A percentile compares a stretch with the other conserved stretches of the same genome.
Evolutionary conservation across 257 asterid genomes (phyloP).

Genomic region (Solanum verrucosum): DNA sequence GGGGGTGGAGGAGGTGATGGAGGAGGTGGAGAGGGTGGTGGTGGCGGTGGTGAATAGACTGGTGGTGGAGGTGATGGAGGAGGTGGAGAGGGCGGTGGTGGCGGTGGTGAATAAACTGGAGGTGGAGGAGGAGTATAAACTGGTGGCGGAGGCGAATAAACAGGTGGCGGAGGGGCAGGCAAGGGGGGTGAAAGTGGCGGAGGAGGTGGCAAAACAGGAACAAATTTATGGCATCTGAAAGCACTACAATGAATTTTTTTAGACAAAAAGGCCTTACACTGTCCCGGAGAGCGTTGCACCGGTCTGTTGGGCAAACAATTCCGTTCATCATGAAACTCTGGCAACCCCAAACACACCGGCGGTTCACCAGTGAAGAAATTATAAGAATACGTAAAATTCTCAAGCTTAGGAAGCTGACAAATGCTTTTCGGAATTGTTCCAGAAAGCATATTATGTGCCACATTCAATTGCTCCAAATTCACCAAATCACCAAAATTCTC

Average conservation of each 20-base stretch:
- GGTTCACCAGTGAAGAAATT: slow-evolving; percentile 82
- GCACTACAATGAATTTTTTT: slow-evolving; percentile 65
- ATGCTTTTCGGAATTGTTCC: slow-evolving; percentile 57
- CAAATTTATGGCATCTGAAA: slow-evolving; percentile 56
- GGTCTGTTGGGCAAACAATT: slow-evolving; percentile 68
- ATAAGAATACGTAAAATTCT: slow-evolving; percentile 53
- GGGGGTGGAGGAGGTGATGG: slow-evolving; percentile 17
- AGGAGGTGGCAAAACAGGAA: slow-evolving; percentile 45
- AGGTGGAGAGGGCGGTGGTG: slow-evolving; percentile 6
- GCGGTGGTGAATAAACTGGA: neutral
- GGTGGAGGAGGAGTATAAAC: neutral
- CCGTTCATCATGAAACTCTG: slow-evolving; percentile 41
- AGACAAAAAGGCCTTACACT: slow-evolving; percentile 42
- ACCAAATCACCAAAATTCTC: slow-evolving; percentile 56
- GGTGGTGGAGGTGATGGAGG: neutral
- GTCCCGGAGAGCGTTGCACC: slow-evolving; percentile 42
- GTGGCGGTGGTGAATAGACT: neutral
- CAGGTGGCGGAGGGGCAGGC: slow-evolving; percentile 16
- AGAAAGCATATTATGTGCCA: slow-evolving; percentile 53
- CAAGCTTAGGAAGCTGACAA: slow-evolving; percentile 50
- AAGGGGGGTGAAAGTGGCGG: slow-evolving; percentile 16
- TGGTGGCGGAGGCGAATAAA: slow-evolving; percentile 15
- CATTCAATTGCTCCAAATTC: slow-evolving; percentile 78
- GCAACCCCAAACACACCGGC: slow-evolving; percentile 50
- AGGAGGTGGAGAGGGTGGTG: neutral